A percentile compares a stretch with the other conserved stretches of the same genome.
Evolutionary conservation across 768 basidiomycete genomes (phyloP).

Genomic region (Mycena belliarum): DNA sequence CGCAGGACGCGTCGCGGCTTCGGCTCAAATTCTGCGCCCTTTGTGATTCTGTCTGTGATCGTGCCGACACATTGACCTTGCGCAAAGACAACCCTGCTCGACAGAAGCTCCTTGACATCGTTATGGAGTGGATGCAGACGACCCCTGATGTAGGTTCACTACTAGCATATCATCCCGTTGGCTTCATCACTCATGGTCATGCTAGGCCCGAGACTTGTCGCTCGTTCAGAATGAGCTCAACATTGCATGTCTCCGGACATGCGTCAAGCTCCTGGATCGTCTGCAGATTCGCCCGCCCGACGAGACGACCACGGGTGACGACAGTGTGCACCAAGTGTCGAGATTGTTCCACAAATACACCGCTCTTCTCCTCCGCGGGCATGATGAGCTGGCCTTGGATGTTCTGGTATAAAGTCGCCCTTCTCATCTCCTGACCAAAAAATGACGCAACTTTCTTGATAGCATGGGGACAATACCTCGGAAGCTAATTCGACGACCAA

Average conservation of each 20-base stretch:
- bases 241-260: conserved; percentile 68
- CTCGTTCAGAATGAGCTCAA: conserved; percentile 67
- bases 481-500: conserved; percentile 50
- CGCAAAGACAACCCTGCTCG: conserved; percentile 69
- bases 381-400: conserved; percentile 55
- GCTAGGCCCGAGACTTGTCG: conserved; percentile 34
- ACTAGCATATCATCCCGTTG: background rate
- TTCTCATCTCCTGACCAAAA: background rate
- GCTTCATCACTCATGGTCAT: background rate
- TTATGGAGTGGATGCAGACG: conserved; percentile 79
- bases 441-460: background rate
- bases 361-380: conserved; percentile 58
- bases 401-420: conserved; percentile 39
- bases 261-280: conserved; percentile 74
- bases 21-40: conserved; percentile 77
- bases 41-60: conserved; percentile 66
- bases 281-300: conserved; percentile 65
- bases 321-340: conserved; percentile 68
- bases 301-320: conserved; percentile 55
- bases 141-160: conserved; percentile 48
- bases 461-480: conserved; percentile 53
- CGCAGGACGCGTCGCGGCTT: conserved; percentile 57
- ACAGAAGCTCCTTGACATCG: conserved; percentile 70
- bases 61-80: conserved; percentile 58
- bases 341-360: conserved; percentile 82